These are phyloP conservation scores for Xylaria sp. DNA, from an alignment of 2,329 filamentous ascomycete genomes.

Conservation along the genomic window DNA sequence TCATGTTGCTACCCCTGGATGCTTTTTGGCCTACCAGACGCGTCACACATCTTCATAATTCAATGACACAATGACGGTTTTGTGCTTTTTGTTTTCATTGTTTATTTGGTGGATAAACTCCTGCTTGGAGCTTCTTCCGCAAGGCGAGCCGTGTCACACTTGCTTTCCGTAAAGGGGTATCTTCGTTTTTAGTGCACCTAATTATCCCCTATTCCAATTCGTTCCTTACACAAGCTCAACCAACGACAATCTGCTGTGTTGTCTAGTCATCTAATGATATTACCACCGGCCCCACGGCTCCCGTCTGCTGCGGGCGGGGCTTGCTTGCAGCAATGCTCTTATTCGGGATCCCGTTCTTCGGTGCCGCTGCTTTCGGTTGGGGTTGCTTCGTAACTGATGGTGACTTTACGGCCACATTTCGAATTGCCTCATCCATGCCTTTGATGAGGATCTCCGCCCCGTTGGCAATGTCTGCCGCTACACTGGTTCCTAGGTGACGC, in stretches of 20 bases:
- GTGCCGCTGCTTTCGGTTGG: slow-evolving; percentile 36
- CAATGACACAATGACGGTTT: neutral
- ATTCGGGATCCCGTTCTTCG: slow-evolving; percentile 39
- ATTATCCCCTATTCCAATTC: slow-evolving; percentile 18
- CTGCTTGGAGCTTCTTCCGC: neutral
- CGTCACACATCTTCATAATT: slow-evolving; percentile 12
- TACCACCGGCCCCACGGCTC: slow-evolving; percentile 28
- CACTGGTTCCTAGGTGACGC: slow-evolving; percentile 52
- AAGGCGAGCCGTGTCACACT: slow-evolving; percentile 11
- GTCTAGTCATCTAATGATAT: slow-evolving; percentile 39
- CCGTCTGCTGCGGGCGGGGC: slow-evolving; percentile 39
- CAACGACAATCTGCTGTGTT: neutral
- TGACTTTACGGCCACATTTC: slow-evolving; percentile 49
- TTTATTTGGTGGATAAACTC: slow-evolving; percentile 1
- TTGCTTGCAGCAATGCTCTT: slow-evolving; percentile 39
- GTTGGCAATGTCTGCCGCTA: slow-evolving; percentile 53
- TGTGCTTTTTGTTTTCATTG: slow-evolving; percentile 14
- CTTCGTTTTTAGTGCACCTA: slow-evolving; percentile 25
- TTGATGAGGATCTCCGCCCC: slow-evolving; percentile 59
- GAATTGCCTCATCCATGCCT: slow-evolving; percentile 59
- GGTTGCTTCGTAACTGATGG: slow-evolving; percentile 44
- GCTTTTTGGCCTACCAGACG: neutral
- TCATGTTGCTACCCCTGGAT: slow-evolving; percentile 2
- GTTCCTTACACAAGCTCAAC: slow-evolving; percentile 16
- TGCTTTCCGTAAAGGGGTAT: slow-evolving; percentile 31